Base-by-base conservation (phyloP, 2,329 filamentous ascomycete genomes). In the Epichloe brachyelytri region DNA sequence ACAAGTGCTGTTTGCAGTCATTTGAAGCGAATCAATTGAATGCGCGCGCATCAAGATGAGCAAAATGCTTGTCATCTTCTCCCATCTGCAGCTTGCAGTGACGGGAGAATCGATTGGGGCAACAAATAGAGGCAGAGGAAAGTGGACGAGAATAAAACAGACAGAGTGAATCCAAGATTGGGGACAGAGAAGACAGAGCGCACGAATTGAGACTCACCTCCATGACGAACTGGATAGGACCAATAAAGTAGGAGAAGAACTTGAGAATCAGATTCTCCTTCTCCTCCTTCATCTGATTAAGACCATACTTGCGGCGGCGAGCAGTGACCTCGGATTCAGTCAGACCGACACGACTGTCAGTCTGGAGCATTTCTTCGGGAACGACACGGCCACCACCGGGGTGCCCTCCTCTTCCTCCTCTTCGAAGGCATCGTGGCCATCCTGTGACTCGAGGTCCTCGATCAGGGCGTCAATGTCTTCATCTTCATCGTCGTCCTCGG, bases 161-260 rank as follows among this genome's bases (percentile, higher is more conserved):
- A n/a, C 8, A 19, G 15, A 19, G 22, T 14, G 14, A 4, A n/a
- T 6, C 36, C 36, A 38, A n/a, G 5, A n/a, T 8, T 14, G 36
- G 5, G 8, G 36, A 6, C 4, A 17, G 19, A 43, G 19, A 43
- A 34, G 5, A 48, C 5, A 38, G 7, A 14, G 19, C 17, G n/a
- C 34, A 17, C 30, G 22, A 15, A 26, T 26, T 26, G 52, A 50
- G 26, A 68, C 79, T 64, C 67, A 84, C 85, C 82, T 91, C 86
- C 88, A 95, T 95, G 65, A 95, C 88, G 69, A 91, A 91, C 67
- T 94, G 88, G 58, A 95, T 91, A 22, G 89, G 89, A 58, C 89
- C 89, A 51, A 93, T 74, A 68, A 94, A 94, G 73, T 86, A 93
- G 60, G 78, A 76, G 62, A 81, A 69, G 69, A 95, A 94, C 75